Conservation (phyloP, 2,329 filamentous ascomycete genomes). For the Ophiostoma sp. region DNA sequence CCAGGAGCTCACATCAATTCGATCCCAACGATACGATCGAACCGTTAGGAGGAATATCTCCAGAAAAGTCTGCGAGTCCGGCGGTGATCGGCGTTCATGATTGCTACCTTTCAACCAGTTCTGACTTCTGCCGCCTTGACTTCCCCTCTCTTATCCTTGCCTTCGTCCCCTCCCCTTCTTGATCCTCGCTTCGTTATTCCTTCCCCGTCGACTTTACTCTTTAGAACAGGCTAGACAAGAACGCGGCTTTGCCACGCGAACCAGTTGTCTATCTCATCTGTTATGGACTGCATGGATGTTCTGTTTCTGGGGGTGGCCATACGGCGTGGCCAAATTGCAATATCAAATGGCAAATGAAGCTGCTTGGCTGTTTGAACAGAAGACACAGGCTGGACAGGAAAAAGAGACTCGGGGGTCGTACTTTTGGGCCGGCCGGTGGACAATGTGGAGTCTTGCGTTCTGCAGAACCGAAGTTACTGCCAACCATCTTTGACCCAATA, state of each 20-base stretch:
- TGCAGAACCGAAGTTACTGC: neutral
- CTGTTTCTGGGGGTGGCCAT: neutral
- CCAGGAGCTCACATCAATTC: neutral
- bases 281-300: neutral
- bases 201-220: neutral
- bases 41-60: neutral
- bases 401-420: neutral
- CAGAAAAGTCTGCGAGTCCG: neutral
- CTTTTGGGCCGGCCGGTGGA: neutral
- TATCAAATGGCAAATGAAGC: neutral
- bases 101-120: neutral
- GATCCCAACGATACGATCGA: neutral
- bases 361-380: neutral
- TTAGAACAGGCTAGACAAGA: conserved; percentile 4
- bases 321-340: neutral
- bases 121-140: neutral
- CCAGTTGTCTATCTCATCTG: neutral
- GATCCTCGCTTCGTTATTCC: neutral
- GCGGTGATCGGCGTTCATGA: neutral
- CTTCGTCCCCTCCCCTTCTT: neutral
- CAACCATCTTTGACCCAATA: neutral
- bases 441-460: neutral
- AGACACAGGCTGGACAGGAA: neutral
- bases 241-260: neutral
- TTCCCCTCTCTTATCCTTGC: neutral